These are phyloP conservation scores for Magnolia sinica DNA, from an alignment of 164 flowering plant species.

Conservation along the genomic window DNA sequence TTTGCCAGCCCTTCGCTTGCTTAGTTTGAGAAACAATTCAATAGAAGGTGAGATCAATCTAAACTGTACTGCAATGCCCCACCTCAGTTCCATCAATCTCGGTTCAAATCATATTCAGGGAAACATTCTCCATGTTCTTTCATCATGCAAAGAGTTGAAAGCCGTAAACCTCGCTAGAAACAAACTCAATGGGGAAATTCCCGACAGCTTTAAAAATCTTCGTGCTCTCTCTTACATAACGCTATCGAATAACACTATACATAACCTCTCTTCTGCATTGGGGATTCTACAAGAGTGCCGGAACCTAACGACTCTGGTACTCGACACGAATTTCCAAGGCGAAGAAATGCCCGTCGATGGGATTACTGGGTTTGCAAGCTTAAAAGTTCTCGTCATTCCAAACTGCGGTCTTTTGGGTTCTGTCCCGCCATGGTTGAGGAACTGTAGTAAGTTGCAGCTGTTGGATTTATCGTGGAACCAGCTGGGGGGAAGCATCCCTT, in stretches of 20 bases:
- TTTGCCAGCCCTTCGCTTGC: slow-evolving; percentile 48
- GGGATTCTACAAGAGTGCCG: slow-evolving; percentile 28
- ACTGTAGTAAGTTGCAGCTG: slow-evolving; percentile 47
- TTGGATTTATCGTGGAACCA: slow-evolving; percentile 85
- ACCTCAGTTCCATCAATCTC: slow-evolving; percentile 15
- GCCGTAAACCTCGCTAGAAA: slow-evolving; percentile 23
- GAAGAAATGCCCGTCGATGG: slow-evolving; percentile 10
- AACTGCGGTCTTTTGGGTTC: slow-evolving; percentile 42
- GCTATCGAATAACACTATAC: slow-evolving; percentile 20
- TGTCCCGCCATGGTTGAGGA: slow-evolving; percentile 59
- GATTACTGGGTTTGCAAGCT: slow-evolving; percentile 11
- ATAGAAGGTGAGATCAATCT: slow-evolving; percentile 36
- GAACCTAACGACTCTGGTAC: slow-evolving; percentile 23
- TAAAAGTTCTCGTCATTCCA: slow-evolving; percentile 12
- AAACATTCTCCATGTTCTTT: slow-evolving; percentile 15
- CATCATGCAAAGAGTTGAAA: slow-evolving; percentile 19
- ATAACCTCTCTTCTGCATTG: slow-evolving; percentile 20
- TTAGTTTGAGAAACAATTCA: slow-evolving; percentile 78
- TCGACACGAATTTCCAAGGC: slow-evolving; percentile 16
- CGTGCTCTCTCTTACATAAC: slow-evolving; percentile 22
- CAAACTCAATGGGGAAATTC: slow-evolving; percentile 20
- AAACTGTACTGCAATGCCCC: slow-evolving; percentile 10
- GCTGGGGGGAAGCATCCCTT: slow-evolving; percentile 58
- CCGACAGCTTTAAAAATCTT: slow-evolving; percentile 17
- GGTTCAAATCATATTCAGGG: slow-evolving; percentile 21